These are phyloP conservation scores for Boletus sp. DNA, from an alignment of 768 basidiomycete species.

Conservation along the genomic window DNA sequence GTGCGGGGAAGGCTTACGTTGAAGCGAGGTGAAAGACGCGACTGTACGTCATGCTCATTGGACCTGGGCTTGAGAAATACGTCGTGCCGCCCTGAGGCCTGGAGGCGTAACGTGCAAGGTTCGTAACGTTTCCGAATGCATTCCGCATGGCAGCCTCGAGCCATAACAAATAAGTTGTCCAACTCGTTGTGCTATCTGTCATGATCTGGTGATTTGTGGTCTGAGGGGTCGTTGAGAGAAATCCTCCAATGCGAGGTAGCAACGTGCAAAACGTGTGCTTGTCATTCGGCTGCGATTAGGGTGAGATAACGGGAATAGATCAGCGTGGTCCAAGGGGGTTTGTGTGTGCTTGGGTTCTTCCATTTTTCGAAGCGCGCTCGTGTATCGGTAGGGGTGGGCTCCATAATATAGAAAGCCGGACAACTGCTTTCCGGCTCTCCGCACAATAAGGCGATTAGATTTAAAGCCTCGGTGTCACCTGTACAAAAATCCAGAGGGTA, in stretches of 20 bases:
- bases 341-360: background rate
- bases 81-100: background rate
- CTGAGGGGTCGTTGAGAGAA: background rate
- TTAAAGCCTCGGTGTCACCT: background rate
- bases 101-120: background rate
- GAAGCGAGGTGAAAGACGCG: background rate
- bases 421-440: background rate
- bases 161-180: background rate
- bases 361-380: background rate
- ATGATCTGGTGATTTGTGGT: background rate
- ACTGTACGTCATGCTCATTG: background rate
- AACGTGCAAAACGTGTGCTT: slow-evolving; percentile 10
- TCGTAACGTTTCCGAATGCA: background rate
- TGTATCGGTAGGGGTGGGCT: background rate
- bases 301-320: background rate
- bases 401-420: background rate
- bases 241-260: background rate
- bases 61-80: background rate
- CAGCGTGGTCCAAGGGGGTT: background rate
- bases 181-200: background rate
- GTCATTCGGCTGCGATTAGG: background rate
- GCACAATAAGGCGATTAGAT: background rate
- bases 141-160: background rate
- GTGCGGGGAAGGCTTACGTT: background rate
- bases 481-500: background rate